Conservation (phyloP, 495 filamentous ascomycete species). For the Trichocladium antarcticum region DNA sequence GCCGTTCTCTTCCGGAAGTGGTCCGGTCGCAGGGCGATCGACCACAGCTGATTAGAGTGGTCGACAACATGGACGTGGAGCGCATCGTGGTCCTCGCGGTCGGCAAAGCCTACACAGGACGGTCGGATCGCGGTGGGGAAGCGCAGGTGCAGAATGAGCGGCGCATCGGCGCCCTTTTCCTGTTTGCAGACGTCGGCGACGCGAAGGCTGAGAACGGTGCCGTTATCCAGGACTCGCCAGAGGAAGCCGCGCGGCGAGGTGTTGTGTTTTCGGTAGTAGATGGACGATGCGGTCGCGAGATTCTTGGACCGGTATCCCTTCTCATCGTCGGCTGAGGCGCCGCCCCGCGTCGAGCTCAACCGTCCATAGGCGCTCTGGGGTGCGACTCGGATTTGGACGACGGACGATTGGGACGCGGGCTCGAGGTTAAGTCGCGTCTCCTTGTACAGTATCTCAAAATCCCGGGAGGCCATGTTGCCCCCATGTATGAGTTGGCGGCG, state of each 20-base stretch:
- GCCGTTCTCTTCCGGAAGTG: conserved; percentile 59
- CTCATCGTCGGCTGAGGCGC: conserved; percentile 50
- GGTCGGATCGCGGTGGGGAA: conserved; percentile 63
- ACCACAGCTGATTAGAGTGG: conserved; percentile 63
- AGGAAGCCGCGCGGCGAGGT: conserved; percentile 72
- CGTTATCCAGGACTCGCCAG: conserved; percentile 78
- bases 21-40: conserved; percentile 65
- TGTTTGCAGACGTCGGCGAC: conserved; percentile 70
- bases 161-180: conserved; percentile 50
- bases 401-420: conserved; percentile 54
- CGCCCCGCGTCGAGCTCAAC: conserved; percentile 22
- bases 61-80: conserved; percentile 75
- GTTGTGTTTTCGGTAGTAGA: conserved; percentile 70
- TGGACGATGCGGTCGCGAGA: conserved; percentile 66
- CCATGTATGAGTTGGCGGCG: conserved; percentile 22
- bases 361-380: conserved; percentile 30
- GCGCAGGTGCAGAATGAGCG: conserved; percentile 62
- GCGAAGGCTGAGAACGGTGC: conserved; percentile 70
- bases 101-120: conserved; percentile 68
- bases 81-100: conserved; percentile 64
- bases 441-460: conserved; percentile 54
- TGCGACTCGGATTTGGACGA: conserved; percentile 65
- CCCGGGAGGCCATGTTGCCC: conserved; percentile 34
- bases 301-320: conserved; percentile 56
- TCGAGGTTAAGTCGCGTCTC: conserved; percentile 78